phyloP scores from a whole-genome alignment of 2,329 filamentous ascomycete genomes.

The Zymoseptoria pseudotritici region DNA sequence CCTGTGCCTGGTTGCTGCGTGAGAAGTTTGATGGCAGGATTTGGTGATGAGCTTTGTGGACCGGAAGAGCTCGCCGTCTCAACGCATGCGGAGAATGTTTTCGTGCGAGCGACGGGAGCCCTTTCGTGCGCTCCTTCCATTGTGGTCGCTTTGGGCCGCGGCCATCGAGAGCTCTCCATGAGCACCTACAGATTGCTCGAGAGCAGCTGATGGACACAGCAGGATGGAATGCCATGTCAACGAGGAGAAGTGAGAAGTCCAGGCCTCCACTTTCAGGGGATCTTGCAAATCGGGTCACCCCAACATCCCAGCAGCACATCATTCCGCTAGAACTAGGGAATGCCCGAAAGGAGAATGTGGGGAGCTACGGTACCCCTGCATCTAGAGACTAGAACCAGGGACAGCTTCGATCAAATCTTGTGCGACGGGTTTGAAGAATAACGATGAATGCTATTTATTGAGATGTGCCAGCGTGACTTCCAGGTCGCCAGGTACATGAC shows the following conservation, averaged over 20 bases:
- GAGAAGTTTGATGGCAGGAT: too few relatives aligned
- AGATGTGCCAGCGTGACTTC: not conserved
- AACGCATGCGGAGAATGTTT: not conserved
- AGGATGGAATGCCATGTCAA: too few relatives aligned
- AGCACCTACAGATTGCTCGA: too few relatives aligned
- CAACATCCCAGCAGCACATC: not conserved
- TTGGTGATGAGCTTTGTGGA: too few relatives aligned
- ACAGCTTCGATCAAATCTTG: not conserved
- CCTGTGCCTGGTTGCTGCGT: too few relatives aligned
- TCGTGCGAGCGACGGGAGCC: not conserved
- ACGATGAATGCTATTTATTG: too few relatives aligned
- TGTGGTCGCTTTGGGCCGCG: not conserved
- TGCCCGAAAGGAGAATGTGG: not conserved
- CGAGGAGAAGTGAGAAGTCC: too few relatives aligned
- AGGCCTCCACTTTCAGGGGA: too few relatives aligned
- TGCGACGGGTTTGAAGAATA: not conserved
- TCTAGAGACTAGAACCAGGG: not conserved
- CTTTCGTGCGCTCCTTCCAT: not conserved
- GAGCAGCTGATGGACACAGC: too few relatives aligned
- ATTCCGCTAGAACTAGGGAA: not conserved
- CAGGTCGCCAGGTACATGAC: not conserved
- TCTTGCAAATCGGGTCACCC: not conserved
- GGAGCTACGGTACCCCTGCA: not conserved
- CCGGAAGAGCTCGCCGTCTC: not conserved
- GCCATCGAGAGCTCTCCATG: not conserved